These are phyloP conservation scores for Salmacisia buchloeana DNA, from an alignment of 1,284 basidiomycete genomes.

Conservation along the genomic window DNA sequence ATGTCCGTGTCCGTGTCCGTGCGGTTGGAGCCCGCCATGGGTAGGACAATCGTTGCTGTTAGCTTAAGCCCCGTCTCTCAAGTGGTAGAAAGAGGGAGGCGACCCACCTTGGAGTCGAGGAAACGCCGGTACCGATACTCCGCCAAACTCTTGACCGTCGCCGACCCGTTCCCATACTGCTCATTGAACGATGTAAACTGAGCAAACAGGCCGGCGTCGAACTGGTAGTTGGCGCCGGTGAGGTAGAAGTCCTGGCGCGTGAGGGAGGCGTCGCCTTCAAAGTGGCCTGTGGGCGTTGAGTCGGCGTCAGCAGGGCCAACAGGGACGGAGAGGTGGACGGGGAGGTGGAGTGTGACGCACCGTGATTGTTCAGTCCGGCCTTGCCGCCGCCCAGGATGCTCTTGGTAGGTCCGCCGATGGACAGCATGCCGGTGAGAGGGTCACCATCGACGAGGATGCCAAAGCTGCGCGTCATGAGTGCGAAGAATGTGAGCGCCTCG, in stretches of 20 bases:
- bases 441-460: constrained; percentile 5
- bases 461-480: neutral
- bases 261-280: constrained; percentile 9
- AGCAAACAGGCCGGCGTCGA: neutral
- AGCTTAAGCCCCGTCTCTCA: no score
- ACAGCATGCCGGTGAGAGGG: neutral
- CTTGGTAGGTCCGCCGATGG: neutral
- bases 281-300: neutral
- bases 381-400: neutral
- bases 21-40: no score
- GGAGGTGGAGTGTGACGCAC: no score
- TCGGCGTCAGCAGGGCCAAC: neutral
- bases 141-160: neutral
- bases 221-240: constrained; percentile 2
- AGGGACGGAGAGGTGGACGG: neutral
- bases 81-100: no score
- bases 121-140: constrained; percentile 5
- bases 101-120: neutral
- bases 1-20: no score
- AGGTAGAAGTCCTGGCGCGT: neutral
- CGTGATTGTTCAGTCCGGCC: no score
- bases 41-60: no score
- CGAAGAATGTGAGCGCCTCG: no score
- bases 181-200: constrained; percentile 7
- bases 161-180: neutral